Percentiles rank a stretch among this genome's conserved stretches.
Conservation (phyloP, 305 asterid species). For the Salvia sclarea region DNA sequence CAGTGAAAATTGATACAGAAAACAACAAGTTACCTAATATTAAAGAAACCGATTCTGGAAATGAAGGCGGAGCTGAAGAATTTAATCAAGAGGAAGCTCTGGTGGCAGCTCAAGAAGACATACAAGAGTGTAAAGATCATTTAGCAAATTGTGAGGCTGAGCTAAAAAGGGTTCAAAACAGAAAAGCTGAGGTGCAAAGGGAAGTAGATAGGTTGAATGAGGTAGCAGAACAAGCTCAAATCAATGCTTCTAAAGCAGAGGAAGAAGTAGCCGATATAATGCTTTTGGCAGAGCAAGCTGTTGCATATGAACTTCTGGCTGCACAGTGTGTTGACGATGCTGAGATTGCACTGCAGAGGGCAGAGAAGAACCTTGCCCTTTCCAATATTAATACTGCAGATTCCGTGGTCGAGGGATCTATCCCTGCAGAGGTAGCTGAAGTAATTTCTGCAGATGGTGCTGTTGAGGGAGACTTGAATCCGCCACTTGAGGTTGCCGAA, state of each 20-base stretch:
- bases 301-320: conserved; percentile 91
- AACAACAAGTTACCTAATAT: conserved; percentile 38
- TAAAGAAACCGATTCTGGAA: conserved; percentile 38
- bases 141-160: conserved; percentile 69
- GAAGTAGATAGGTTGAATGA: conserved; percentile 75
- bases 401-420: conserved; percentile 42
- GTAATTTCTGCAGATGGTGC: conserved; percentile 45
- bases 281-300: conserved; percentile 98
- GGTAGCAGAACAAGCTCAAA: conserved; percentile 69
- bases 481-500: conserved; percentile 39
- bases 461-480: conserved; percentile 44
- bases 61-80: conserved; percentile 33
- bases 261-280: conserved; percentile 92
- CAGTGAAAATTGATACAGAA: conserved; percentile 47
- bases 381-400: conserved; percentile 51
- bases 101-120: conserved; percentile 60
- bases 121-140: conserved; percentile 58
- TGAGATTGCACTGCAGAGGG: conserved; percentile 78
- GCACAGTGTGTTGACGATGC: conserved; percentile 85
- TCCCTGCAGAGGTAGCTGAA: conserved; percentile 48
- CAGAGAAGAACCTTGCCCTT: conserved; percentile 65
- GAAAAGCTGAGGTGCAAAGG: conserved; percentile 81
- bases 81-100: conserved; percentile 45
- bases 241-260: conserved; percentile 67
- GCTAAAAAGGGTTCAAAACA: conserved; percentile 60